phyloP scores from a whole-genome alignment of 208 protist species.

The Acanthamoeba royreba region DNA sequence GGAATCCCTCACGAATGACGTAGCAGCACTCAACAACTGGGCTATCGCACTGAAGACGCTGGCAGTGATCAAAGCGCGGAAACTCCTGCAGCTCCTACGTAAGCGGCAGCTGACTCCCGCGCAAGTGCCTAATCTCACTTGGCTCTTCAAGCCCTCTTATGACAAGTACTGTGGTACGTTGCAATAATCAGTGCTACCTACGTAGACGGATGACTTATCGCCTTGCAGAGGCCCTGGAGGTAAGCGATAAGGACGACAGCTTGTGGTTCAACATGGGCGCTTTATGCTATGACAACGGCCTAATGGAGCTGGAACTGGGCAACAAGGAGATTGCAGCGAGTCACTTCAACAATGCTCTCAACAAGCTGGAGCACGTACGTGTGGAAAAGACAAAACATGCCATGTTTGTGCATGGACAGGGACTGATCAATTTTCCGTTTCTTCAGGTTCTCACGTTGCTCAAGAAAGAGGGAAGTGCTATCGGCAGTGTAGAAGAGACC shows the following conservation, averaged over 20 bases:
- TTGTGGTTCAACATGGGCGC: conserved; percentile 15
- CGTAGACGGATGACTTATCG: background rate
- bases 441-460: background rate
- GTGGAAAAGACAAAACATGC: no score
- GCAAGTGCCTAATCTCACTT: background rate
- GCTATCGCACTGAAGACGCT: conserved; percentile 1
- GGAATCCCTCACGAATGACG: background rate
- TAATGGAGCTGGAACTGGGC: background rate
- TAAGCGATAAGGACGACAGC: conserved; percentile 1
- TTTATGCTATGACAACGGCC: background rate
- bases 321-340: background rate
- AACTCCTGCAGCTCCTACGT: background rate
- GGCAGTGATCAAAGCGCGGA: background rate
- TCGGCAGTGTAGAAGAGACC: background rate
- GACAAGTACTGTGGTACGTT: conserved; percentile 18
- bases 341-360: background rate
- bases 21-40: conserved; percentile 8
- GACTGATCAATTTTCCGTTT: no score
- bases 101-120: background rate
- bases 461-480: background rate
- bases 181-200: no score
- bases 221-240: conserved; percentile 13
- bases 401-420: no score
- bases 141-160: conserved; percentile 26
- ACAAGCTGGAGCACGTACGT: background rate